Base-by-base conservation (phyloP, 495 filamentous ascomycete species). In the Penicillium argentinense region DNA sequence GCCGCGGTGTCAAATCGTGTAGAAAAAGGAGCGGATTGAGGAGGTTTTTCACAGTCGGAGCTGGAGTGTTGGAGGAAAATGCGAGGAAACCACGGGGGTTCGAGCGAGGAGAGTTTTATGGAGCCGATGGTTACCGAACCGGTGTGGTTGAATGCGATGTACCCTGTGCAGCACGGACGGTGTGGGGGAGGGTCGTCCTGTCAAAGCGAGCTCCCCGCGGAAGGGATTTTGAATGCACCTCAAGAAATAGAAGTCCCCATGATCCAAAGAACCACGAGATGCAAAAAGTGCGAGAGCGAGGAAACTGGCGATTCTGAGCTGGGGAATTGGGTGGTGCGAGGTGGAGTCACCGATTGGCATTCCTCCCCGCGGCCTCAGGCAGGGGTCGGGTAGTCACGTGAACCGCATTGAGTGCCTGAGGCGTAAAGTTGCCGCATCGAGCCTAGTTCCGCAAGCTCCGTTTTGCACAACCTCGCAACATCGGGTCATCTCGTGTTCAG, bases 401-500 rank as follows among this genome's bases (percentile, higher is more conserved):
- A 40, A 1, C 24, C 0, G 39, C 38, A 33, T 23, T 22, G 8
- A 24, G 33, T 34, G 32, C 45, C 49, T 50, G 32, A 57, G 59
- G 59, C 42, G 19, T 14, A 0, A 18, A 14, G 9, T 7, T 51
- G 0, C 55, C 53, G 41, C 24, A 53, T 55, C 9, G 3, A 45
- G 62, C 34, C 50, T 65, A 65, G 56, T 23, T 17, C 25, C 18
- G 25, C 56, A 54, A 70, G 64, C 64, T 71, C 66, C 66, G 62
- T 70, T 73, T 73, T 73, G 66, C 69, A 73, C 69, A 71, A 72
- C 63, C 59, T 71, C 67, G 58, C 60, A 68, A 72, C 67, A 62
- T 69, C 67, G 63, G 64, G 61, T 62, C 64, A 69, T 56, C 64
- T 69, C 60, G 59, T 61, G 60, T 63, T 71, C 63, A 67, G 62